Evolutionary conservation across 2,329 filamentous ascomycete genomes (phyloP).

Genomic region (Curvularia hawaiiensis): DNA sequence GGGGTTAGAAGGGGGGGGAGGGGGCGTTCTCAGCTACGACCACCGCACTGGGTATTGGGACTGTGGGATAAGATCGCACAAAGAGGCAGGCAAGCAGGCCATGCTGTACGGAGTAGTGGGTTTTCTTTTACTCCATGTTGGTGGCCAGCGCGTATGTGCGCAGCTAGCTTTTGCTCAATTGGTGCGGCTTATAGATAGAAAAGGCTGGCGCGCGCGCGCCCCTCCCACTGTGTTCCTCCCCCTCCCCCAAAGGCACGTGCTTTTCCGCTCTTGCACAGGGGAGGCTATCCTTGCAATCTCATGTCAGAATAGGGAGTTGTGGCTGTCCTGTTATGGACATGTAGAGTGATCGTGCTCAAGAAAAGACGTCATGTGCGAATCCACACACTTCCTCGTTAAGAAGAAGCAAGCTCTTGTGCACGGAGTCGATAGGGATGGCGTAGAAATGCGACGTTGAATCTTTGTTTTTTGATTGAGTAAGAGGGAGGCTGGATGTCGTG

Average conservation of each 20-base stretch:
- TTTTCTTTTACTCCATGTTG: background rate
- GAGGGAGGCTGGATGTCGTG: background rate
- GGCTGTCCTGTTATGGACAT: constrained; percentile 5
- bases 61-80: constrained; percentile 13
- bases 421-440: background rate
- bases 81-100: background rate
- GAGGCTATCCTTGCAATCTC: constrained; percentile 16
- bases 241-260: constrained; percentile 4
- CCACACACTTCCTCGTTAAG: constrained; percentile 8
- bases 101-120: too few species aligned
- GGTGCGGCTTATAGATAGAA: constrained; percentile 17
- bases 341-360: constrained; percentile 16
- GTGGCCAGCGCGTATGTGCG: constrained; percentile 28
- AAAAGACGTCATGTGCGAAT: background rate
- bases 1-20: too few species aligned
- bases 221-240: too few species aligned
- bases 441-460: constrained; percentile 9
- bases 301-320: constrained; percentile 22
- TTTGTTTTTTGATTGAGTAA: background rate
- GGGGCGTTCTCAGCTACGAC: constrained; percentile 2
- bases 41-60: constrained; percentile 4
- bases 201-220: too few species aligned
- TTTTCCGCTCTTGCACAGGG: background rate
- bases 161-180: constrained; percentile 29
- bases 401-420: constrained; percentile 1